These are phyloP conservation scores for Entomortierella beljakovae DNA, from an alignment of 192 early-diverging fungal genomes.

Conservation along the genomic window DNA sequence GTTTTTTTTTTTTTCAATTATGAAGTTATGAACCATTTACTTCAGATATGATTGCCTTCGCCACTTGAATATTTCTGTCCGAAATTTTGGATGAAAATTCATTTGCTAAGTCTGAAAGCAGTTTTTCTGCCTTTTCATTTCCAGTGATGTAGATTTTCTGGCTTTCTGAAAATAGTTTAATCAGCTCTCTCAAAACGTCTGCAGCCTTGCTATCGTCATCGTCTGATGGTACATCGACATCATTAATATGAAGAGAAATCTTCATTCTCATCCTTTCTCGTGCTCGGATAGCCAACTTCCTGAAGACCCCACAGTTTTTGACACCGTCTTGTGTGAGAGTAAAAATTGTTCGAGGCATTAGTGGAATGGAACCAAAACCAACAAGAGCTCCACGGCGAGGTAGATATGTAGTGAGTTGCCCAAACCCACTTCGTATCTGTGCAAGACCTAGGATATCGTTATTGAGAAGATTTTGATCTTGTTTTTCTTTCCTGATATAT, in stretches of 20 bases:
- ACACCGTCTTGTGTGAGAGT: not conserved
- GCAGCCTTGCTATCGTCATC: not conserved
- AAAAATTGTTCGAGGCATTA: not conserved
- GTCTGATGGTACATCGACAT: not conserved
- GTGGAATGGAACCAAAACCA: not conserved
- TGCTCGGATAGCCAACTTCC: not conserved
- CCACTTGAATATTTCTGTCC: not conserved
- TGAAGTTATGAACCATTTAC: not conserved
- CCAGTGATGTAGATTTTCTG: not conserved
- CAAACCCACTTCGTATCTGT: not conserved
- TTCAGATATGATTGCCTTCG: not conserved
- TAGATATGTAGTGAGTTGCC: not conserved
- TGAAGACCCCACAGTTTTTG: not conserved
- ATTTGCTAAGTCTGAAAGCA: not conserved
- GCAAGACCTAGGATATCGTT: not conserved
- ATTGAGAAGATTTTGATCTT: not conserved
- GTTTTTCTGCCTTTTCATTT: not conserved
- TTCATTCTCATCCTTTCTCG: not conserved
- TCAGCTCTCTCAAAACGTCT: not conserved
- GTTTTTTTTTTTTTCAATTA: too few relatives aligned
- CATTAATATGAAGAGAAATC: not conserved
- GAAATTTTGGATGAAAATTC: not conserved
- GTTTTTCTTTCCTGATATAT: not conserved
- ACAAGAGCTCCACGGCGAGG: not conserved
- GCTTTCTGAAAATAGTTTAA: not conserved